Conservation (phyloP, 768 basidiomycete genomes). For the Boletus rubropictus region DNA sequence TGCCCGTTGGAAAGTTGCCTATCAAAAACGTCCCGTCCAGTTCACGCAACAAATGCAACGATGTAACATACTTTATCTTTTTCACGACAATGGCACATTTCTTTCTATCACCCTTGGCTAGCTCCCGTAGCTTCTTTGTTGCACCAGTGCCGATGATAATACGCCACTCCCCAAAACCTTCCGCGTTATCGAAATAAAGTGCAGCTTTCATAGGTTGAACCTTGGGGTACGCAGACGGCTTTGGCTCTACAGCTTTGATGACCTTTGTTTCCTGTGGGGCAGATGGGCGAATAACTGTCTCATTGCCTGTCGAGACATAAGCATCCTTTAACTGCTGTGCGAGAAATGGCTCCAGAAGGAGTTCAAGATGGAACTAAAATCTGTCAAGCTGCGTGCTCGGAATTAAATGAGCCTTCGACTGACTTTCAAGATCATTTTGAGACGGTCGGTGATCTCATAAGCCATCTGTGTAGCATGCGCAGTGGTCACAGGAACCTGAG, state of each 20-base stretch:
- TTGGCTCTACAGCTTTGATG: slow-evolving; percentile 1
- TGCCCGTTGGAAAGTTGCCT: slow-evolving; percentile 68
- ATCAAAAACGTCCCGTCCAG: background rate
- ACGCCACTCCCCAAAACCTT: slow-evolving; percentile 60
- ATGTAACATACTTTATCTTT: slow-evolving; percentile 53
- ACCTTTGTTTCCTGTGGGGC: background rate
- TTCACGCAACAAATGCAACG: background rate
- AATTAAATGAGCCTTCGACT: background rate
- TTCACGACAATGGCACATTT: slow-evolving; percentile 53
- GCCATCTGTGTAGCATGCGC: slow-evolving; percentile 17
- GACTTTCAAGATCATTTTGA: slow-evolving; percentile 30
- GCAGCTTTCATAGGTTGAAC: slow-evolving; percentile 58
- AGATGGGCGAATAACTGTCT: background rate
- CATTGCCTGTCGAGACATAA: slow-evolving; percentile 2
- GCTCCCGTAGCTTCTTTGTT: slow-evolving; percentile 43
- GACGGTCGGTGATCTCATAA: slow-evolving; percentile 16
- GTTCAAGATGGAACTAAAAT: slow-evolving; percentile 23
- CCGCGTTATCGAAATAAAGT: slow-evolving; percentile 51
- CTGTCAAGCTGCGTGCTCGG: background rate
- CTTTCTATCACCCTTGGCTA: slow-evolving; percentile 40
- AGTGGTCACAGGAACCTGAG: slow-evolving; percentile 21
- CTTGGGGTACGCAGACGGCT: slow-evolving; percentile 35
- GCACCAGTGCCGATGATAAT: slow-evolving; percentile 52
- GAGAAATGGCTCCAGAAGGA: slow-evolving; percentile 15
- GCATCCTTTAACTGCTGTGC: slow-evolving; percentile 5